A percentile compares a stretch with the other conserved stretches of the same genome.
These are phyloP conservation scores for Ceratorhiza oryzae-sativae DNA, from an alignment of 1,284 basidiomycete species.

Conservation along the genomic window DNA sequence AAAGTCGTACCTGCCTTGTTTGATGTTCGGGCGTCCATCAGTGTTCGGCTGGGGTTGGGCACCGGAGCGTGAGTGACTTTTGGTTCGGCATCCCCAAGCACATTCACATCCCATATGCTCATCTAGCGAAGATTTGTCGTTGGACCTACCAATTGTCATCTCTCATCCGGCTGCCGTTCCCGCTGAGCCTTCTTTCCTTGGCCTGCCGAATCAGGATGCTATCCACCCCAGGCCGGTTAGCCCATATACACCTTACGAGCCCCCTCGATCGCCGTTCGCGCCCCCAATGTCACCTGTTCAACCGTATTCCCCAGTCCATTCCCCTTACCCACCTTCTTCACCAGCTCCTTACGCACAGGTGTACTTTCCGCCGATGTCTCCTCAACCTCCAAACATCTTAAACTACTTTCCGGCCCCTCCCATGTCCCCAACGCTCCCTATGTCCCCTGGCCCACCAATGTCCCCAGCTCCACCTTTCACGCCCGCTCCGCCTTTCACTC, in stretches of 20 bases:
- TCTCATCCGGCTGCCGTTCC: constrained; percentile 66
- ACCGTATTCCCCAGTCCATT: constrained; percentile 14
- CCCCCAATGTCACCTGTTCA: constrained; percentile 28
- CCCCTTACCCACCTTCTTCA: constrained; percentile 40
- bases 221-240: constrained; percentile 30
- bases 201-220: constrained; percentile 6
- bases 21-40: constrained; percentile 64
- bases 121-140: constrained; percentile 68
- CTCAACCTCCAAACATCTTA: constrained; percentile 45
- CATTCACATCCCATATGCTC: constrained; percentile 3
- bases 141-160: constrained; percentile 69
- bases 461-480: constrained; percentile 7
- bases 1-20: constrained; percentile 57
- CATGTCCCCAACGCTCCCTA: constrained; percentile 47
- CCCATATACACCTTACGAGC: constrained; percentile 41
- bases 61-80: constrained; percentile 61
- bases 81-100: background rate
- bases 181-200: constrained; percentile 21
- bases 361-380: constrained; percentile 42
- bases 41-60: constrained; percentile 66
- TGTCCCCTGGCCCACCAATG: constrained; percentile 11
- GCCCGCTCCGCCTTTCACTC: constrained; percentile 2
- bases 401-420: constrained; percentile 33
- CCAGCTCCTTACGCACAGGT: constrained; percentile 39
- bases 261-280: constrained; percentile 33